phyloP scores from a whole-genome alignment of 2,329 filamentous ascomycete species.

The Fusarium chlamydosporum region DNA sequence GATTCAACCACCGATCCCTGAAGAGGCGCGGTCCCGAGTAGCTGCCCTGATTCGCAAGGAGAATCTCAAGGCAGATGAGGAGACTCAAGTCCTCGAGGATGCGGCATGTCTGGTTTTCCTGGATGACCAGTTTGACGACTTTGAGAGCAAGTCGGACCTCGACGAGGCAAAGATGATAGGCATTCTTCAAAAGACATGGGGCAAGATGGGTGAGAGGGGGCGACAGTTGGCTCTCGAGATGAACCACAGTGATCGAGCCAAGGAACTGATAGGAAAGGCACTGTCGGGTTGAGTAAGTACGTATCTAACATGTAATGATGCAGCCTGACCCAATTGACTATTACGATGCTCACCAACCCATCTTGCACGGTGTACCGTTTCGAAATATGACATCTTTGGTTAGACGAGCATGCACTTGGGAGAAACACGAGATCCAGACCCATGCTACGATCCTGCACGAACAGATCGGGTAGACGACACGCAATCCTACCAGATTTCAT shows the following conservation, averaged over 20 bases:
- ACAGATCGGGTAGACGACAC: constrained; percentile 1
- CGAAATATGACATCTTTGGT: constrained; percentile 6
- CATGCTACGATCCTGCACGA: constrained; percentile 20
- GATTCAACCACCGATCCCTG: constrained; percentile 57
- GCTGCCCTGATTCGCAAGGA: constrained; percentile 85
- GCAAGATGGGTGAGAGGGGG: constrained; percentile 77
- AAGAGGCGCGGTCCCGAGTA: constrained; percentile 71
- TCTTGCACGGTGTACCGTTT: neutral
- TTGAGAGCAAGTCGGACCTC: constrained; percentile 74
- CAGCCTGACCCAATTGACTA: constrained; percentile 5
- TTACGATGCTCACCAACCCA: constrained; percentile 3
- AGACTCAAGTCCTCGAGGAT: constrained; percentile 85
- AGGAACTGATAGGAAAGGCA: constrained; percentile 73
- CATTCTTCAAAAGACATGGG: constrained; percentile 81
- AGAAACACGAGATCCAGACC: neutral
- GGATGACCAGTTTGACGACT: constrained; percentile 87
- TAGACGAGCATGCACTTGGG: constrained; percentile 6
- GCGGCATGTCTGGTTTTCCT: constrained; percentile 89
- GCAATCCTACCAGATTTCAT: neutral
- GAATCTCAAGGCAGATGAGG: constrained; percentile 69
- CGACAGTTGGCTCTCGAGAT: constrained; percentile 75
- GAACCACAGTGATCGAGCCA: constrained; percentile 73
- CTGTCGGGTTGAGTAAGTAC: constrained; percentile 55
- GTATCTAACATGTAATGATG: neutral
- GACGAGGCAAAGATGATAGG: constrained; percentile 83